These are phyloP conservation scores for Crassisporium funariophilum DNA, from an alignment of 768 basidiomycete genomes.

Conservation along the genomic window DNA sequence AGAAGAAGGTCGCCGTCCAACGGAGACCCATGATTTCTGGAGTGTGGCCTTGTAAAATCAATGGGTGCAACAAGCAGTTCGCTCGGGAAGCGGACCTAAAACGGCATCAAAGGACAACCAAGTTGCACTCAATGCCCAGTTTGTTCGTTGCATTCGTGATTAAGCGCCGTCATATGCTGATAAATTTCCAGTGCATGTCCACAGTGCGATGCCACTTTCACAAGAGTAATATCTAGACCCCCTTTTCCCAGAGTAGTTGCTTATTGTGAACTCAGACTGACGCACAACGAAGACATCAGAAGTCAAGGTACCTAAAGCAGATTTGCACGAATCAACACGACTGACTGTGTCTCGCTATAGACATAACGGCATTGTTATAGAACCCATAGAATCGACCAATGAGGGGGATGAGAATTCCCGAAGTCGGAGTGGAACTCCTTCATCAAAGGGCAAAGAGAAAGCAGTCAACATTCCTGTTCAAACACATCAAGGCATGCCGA, in stretches of 20 bases:
- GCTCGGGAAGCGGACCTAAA: conserved; percentile 83
- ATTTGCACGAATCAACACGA: conserved; percentile 3
- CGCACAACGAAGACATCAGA: conserved; percentile 78
- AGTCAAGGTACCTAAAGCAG: conserved; percentile 63
- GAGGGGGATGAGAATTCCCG: conserved; percentile 40
- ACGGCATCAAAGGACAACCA: conserved; percentile 80
- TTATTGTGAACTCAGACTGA: conserved; percentile 59
- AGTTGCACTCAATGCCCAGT: conserved; percentile 71
- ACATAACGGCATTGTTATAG: conserved; percentile 70
- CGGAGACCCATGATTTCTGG: conserved; percentile 54
- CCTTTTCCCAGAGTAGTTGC: conserved; percentile 7
- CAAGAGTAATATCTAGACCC: conserved; percentile 51
- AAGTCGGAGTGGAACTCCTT: conserved; percentile 54
- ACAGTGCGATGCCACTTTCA: conserved; percentile 80
- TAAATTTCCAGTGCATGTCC: conserved; percentile 59
- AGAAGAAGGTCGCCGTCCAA: conserved; percentile 30
- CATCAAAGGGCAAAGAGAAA: conserved; percentile 43
- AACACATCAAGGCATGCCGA: conserved; percentile 30
- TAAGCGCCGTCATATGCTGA: conserved; percentile 4
- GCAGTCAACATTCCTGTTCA: conserved; percentile 25
- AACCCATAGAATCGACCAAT: conserved; percentile 39
- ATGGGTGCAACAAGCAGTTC: conserved; percentile 81
- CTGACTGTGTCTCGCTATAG: conserved; percentile 31
- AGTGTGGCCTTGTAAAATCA: conserved; percentile 79
- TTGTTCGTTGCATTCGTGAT: conserved; percentile 50